A percentile compares a stretch with the other conserved stretches of the same genome.
phyloP scores from a whole-genome alignment of 805 yeast genomes.

The Nakazawaea anatomiae region DNA sequence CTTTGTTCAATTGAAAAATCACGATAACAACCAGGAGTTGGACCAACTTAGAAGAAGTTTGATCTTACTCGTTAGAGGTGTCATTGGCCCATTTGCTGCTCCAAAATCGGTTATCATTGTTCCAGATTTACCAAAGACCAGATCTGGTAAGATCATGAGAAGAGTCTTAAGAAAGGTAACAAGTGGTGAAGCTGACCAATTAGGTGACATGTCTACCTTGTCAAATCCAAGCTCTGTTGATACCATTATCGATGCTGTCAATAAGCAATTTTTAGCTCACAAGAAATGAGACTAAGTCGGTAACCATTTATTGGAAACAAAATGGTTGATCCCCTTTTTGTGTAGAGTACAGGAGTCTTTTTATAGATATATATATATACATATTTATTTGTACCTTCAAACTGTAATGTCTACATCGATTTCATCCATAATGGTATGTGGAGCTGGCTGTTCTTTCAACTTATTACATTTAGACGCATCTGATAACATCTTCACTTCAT shows the following conservation, averaged over 20 bases:
- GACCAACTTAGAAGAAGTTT: conserved; percentile 67
- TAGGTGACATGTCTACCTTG: conserved; percentile 89
- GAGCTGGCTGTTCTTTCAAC: too few species aligned
- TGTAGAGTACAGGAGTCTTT: too few species aligned
- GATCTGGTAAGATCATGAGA: conserved; percentile 99
- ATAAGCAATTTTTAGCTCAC: conserved; percentile 29
- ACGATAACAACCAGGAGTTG: conserved; percentile 35
- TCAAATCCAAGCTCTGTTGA: conserved; percentile 83
- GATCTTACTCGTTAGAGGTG: conserved; percentile 82
- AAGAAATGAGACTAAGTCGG: conserved; percentile 19
- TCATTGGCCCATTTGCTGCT: conserved; percentile 93
- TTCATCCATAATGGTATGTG: too few species aligned
- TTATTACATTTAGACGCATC: too few species aligned
- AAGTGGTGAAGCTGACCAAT: conserved; percentile 84
- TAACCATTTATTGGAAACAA: too few species aligned
- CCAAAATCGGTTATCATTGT: conserved; percentile 82
- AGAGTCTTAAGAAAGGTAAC: conserved; percentile 91
- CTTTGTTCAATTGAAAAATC: conserved; percentile 75
- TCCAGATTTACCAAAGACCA: conserved; percentile 92
- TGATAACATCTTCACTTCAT: too few species aligned
- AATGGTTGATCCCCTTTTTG: too few species aligned
- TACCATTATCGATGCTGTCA: conserved; percentile 66
- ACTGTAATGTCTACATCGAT: too few species aligned
- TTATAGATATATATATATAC: too few species aligned
- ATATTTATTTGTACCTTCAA: too few species aligned